Evolutionary conservation across 2,329 filamentous ascomycete genomes (phyloP).

Genomic region (Colletotrichum kahawae): DNA sequence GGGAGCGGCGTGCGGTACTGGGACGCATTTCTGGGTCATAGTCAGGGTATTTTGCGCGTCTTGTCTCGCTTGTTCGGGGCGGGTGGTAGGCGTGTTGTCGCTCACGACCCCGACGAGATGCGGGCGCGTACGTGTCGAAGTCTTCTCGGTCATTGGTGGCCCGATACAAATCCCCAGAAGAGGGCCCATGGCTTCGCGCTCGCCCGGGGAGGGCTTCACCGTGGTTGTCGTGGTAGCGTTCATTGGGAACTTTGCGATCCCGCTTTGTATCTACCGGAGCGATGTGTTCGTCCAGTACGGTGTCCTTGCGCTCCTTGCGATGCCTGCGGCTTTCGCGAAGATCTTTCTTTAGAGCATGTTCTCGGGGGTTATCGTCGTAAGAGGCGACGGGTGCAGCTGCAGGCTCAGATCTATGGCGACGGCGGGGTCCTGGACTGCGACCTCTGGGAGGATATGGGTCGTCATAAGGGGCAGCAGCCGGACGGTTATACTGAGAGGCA

Average conservation of each 20-base stretch:
- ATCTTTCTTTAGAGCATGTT: neutral
- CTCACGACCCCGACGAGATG: slow-evolving; percentile 5
- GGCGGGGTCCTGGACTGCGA: slow-evolving; percentile 10
- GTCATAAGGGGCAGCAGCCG: neutral
- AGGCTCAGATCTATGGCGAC: slow-evolving; percentile 8
- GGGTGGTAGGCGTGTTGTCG: slow-evolving; percentile 17
- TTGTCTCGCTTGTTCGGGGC: slow-evolving; percentile 20
- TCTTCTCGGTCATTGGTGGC: neutral
- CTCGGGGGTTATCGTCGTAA: neutral
- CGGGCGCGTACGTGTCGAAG: neutral
- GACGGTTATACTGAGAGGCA: neutral
- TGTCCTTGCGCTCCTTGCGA: neutral
- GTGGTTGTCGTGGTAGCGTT: neutral
- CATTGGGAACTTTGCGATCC: neutral
- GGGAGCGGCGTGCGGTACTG: neutral
- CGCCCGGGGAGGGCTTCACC: neutral
- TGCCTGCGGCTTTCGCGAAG: neutral
- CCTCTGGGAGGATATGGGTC: neutral
- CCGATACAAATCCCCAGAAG: neutral
- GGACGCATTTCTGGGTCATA: neutral
- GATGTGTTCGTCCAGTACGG: neutral
- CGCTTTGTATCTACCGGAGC: neutral
- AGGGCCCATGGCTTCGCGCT: slow-evolving; percentile 1
- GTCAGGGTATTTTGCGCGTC: slow-evolving; percentile 9
- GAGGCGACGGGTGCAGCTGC: neutral